These are phyloP conservation scores for Trichophyton rubrum DNA, from an alignment of 2,329 filamentous ascomycete species.

Conservation along the genomic window DNA sequence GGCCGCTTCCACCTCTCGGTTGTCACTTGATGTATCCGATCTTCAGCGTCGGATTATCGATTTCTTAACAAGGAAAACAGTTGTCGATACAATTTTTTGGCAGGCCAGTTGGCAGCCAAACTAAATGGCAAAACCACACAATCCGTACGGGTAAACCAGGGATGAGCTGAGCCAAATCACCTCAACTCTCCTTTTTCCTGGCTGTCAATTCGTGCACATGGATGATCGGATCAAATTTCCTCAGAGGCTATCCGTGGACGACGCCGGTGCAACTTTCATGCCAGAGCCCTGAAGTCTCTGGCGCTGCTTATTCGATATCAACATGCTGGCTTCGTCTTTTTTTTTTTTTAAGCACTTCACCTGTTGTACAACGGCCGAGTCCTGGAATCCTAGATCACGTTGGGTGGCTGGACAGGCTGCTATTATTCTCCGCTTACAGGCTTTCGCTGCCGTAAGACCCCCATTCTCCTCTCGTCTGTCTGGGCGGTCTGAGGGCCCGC, in stretches of 20 bases:
- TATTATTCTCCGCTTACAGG: not conserved
- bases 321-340: not conserved
- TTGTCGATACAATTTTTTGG: not conserved
- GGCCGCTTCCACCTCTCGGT: not conserved
- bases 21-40: constrained; percentile 1
- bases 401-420: not conserved
- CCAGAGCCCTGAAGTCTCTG: not conserved
- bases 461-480: not conserved
- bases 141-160: no score
- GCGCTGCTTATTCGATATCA: not conserved
- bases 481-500: not conserved
- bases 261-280: not conserved
- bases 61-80: not conserved
- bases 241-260: not conserved
- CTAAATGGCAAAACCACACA: no score
- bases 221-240: not conserved
- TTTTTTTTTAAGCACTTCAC: not conserved
- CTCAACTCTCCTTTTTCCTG: not conserved
- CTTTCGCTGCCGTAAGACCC: not conserved
- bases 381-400: not conserved
- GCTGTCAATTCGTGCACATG: constrained; percentile 1
- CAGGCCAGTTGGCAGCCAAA: no score
- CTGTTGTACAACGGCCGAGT: not conserved
- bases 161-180: no score
- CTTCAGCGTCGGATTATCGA: not conserved